Base-by-base conservation (phyloP, 2,329 filamentous ascomycete genomes). In the Alternaria consortialis region DNA sequence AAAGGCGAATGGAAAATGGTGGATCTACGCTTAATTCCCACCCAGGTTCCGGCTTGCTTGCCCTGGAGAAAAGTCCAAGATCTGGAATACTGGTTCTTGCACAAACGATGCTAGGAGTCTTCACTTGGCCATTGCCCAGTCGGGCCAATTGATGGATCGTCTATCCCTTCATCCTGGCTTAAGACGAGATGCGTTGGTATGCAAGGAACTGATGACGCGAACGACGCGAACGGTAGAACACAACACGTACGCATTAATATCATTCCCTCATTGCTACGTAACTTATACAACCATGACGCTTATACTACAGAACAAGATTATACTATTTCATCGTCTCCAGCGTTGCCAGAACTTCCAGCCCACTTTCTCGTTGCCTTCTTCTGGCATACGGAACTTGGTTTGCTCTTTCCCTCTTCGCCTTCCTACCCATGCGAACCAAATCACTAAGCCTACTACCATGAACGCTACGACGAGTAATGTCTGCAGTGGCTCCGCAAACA, bases 401-500 rank as follows among this genome's bases (percentile, higher is more conserved):
- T 71, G 64, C 46, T 73, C 65, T 59, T 76, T 68, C 4, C 60
- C 68, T 23, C 70, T 66, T 42, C 70, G 62, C 23, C 90, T 85
- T 52, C 88, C 87, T 47, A 97, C 90, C 67, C 93, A 87, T 88
- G 91, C 97, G 77, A 91, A 97, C 80, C 94, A 99, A 29, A 98
- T 87, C 0, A 93, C 91, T 37, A 98, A 83, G 1, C 95, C 95
- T 0, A 88, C 90, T 5, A 90, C 83, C 61, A 97, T 91, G 73
- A 98, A 99, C 0, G 83, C 89, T 6, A 97, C 83, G 7, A 99
- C 95, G 23, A 94, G 87, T 25, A 97, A 77, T 0, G 94, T 97
- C 84, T 99, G 94, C 53, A 97, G 71, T 5, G 95, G 95, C 80
- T 97, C 90, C 13, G 93, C 91, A 75, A 99, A 95, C 13, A 98